Conservation (phyloP, 768 basidiomycete species). For the Dacryopinax spathularia region DNA sequence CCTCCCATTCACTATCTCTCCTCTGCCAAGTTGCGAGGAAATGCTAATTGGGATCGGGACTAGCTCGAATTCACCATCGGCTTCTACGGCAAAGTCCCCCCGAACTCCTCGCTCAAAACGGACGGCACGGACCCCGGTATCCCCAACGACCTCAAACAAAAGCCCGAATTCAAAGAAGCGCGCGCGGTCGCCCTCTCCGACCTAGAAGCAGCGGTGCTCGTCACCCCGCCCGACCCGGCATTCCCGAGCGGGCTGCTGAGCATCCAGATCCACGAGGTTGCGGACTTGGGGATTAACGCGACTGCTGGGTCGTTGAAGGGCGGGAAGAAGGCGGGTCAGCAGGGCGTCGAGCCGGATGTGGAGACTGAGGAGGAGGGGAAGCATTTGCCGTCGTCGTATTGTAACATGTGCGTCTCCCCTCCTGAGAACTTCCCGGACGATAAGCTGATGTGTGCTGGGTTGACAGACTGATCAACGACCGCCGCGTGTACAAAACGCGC, state of each 20-base stretch:
- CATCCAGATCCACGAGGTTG: background rate
- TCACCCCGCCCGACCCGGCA: constrained; percentile 16
- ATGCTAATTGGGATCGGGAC: constrained; percentile 18
- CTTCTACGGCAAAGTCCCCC: constrained; percentile 35
- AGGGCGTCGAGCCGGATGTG: background rate
- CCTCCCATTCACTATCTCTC: constrained; percentile 7
- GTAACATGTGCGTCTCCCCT: background rate
- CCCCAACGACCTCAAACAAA: constrained; percentile 26
- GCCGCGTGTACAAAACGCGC: constrained; percentile 21
- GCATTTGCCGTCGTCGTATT: background rate
- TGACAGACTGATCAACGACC: background rate
- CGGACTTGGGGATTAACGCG: background rate
- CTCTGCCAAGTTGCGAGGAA: constrained; percentile 21
- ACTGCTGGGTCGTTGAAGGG: constrained; percentile 10
- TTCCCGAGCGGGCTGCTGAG: constrained; percentile 5
- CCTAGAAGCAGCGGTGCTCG: constrained; percentile 20
- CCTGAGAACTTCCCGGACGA: background rate
- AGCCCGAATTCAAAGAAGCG: constrained; percentile 20
- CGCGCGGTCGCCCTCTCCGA: constrained; percentile 1
- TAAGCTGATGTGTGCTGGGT: background rate
- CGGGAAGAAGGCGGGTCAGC: constrained; percentile 16
- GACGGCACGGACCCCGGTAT: constrained; percentile 27
- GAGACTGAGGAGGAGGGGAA: background rate
- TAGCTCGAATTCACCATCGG: constrained; percentile 36
- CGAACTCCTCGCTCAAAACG: constrained; percentile 18